A percentile compares a stretch with the other conserved stretches of the same genome.
Conservation (phyloP, 805 yeast genomes). For the Myxozyma nipponensis region DNA sequence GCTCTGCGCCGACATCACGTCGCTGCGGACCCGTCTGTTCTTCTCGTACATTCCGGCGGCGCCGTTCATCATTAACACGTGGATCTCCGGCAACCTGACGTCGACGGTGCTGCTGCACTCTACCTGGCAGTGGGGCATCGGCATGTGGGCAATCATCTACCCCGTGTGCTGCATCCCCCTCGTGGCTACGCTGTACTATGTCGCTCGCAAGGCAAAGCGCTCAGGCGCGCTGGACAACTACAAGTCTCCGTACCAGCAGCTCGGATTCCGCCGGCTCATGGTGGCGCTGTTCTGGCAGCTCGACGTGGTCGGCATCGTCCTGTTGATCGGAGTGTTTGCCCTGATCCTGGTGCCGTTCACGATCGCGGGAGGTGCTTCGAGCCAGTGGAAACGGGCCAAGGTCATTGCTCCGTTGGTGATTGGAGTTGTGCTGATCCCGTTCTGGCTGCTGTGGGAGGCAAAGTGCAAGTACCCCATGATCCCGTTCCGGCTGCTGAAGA, state of each 20-base stretch:
- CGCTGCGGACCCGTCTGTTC: constrained; percentile 66
- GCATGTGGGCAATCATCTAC: constrained; percentile 75
- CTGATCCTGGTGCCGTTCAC: constrained; percentile 70
- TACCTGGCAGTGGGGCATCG: constrained; percentile 69
- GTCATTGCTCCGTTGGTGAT: constrained; percentile 67
- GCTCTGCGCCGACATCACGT: constrained; percentile 62
- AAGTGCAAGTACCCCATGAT: constrained; percentile 47
- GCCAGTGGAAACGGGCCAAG: constrained; percentile 57
- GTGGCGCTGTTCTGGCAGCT: constrained; percentile 51
- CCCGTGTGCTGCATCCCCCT: constrained; percentile 65
- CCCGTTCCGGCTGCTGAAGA: constrained; percentile 56
- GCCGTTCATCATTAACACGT: constrained; percentile 72
- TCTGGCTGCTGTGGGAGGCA: constrained; percentile 57
- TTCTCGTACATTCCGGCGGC: constrained; percentile 63
- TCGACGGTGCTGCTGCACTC: constrained; percentile 27
- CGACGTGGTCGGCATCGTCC: constrained; percentile 59
- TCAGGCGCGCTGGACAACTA: constrained; percentile 49
- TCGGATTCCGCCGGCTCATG: constrained; percentile 35
- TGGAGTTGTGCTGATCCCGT: constrained; percentile 59
- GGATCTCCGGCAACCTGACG: constrained; percentile 64
- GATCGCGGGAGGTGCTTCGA: constrained; percentile 59
- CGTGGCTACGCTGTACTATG: constrained; percentile 51
- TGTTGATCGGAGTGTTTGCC: constrained; percentile 56
- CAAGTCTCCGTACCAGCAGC: constrained; percentile 33
- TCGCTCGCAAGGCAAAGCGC: constrained; percentile 42